Conservation (phyloP, 1,284 basidiomycete species). For the Ceratobasidium sp. region DNA sequence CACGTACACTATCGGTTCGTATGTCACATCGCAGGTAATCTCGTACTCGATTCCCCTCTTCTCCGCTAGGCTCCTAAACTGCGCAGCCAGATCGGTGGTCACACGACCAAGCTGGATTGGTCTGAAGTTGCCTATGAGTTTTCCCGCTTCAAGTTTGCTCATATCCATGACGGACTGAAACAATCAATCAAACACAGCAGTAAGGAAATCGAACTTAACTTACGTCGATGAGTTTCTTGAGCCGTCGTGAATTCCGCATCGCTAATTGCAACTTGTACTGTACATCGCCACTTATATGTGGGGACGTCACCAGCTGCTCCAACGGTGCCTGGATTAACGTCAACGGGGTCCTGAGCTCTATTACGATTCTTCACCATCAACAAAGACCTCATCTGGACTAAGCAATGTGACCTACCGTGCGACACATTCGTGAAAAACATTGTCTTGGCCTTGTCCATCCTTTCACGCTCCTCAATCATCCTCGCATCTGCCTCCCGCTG, state of each 20-base stretch:
- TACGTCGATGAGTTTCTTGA: constrained; percentile 46
- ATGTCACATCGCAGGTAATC: constrained; percentile 40
- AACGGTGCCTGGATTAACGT: constrained; percentile 44
- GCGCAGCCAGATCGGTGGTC: constrained; percentile 46
- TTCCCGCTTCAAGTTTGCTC: constrained; percentile 29
- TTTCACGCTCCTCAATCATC: constrained; percentile 42
- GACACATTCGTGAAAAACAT: constrained; percentile 48
- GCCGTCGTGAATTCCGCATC: constrained; percentile 44
- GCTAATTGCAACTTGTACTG: constrained; percentile 45
- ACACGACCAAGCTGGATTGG: constrained; percentile 45
- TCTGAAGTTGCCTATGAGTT: constrained; percentile 43
- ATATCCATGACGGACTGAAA: constrained; percentile 26
- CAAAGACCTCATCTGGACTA: no score
- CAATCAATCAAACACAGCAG: not conserved
- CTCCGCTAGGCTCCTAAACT: constrained; percentile 48
- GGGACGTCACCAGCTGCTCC: constrained; percentile 6
- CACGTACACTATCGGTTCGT: constrained; percentile 43
- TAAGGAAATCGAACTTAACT: constrained; percentile 37
- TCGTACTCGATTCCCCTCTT: constrained; percentile 42
- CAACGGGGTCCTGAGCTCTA: constrained; percentile 48
- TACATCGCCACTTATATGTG: constrained; percentile 35
- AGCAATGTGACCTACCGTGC: constrained; percentile 8
- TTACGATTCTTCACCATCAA: not conserved
- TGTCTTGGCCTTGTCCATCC: constrained; percentile 48
- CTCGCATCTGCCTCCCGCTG: constrained; percentile 39